These are phyloP conservation scores for Ophiostoma perfectum DNA, from an alignment of 2,329 filamentous ascomycete species.

Conservation along the genomic window DNA sequence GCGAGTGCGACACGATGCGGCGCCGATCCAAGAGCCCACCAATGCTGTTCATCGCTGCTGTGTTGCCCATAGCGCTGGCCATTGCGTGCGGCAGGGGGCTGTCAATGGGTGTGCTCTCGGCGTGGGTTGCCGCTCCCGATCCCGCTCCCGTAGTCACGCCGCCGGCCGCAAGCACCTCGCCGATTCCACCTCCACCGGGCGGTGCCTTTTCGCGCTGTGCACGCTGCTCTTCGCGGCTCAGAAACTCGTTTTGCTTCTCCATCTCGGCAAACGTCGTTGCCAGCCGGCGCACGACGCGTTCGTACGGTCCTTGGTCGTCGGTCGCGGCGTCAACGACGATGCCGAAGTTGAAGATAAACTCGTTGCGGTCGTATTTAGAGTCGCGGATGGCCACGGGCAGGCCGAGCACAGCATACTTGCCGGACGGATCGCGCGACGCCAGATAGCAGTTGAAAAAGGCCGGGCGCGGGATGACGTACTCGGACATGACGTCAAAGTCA, in stretches of 20 bases:
- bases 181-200: constrained; percentile 33
- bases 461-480: constrained; percentile 91
- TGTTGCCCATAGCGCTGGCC: constrained; percentile 16
- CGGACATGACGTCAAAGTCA: constrained; percentile 78
- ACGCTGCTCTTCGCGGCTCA: constrained; percentile 49
- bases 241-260: constrained; percentile 83
- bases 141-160: constrained; percentile 6
- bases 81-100: constrained; percentile 14
- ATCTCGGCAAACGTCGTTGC: constrained; percentile 80
- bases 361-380: constrained; percentile 78
- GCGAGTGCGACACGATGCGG: constrained; percentile 14
- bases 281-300: constrained; percentile 78
- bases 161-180: constrained; percentile 24
- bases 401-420: constrained; percentile 71
- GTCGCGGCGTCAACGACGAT: constrained; percentile 46
- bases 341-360: constrained; percentile 98
- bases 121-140: neutral
- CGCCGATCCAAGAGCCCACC: constrained; percentile 17
- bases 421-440: constrained; percentile 66
- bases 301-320: constrained; percentile 69
- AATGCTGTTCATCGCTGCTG: constrained; percentile 14
- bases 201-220: neutral
- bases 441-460: constrained; percentile 91
- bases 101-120: neutral
- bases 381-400: constrained; percentile 84